These are phyloP conservation scores for Psilocybe mexicana DNA, from an alignment of 1,284 basidiomycete genomes.

Conservation along the genomic window DNA sequence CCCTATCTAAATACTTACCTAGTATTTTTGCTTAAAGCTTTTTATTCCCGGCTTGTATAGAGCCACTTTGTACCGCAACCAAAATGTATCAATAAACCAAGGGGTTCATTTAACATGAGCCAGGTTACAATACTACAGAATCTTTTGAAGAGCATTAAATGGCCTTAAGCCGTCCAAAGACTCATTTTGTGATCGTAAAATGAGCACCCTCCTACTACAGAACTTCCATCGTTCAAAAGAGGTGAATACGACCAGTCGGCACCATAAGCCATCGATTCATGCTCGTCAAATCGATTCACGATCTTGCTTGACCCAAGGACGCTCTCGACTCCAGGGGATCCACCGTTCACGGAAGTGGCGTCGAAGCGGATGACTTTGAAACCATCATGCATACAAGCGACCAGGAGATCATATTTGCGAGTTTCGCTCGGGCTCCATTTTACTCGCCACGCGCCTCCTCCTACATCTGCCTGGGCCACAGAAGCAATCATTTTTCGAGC, in stretches of 20 bases:
- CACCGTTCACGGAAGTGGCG: conserved; percentile 20
- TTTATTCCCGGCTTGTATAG: background rate
- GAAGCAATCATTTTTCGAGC: conserved; percentile 66
- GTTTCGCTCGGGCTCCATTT: conserved; percentile 86
- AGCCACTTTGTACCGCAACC: background rate
- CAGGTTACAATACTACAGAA: background rate
- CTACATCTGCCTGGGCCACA: conserved; percentile 66
- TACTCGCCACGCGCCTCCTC: conserved; percentile 94
- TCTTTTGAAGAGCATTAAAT: background rate
- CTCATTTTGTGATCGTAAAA: conserved; percentile 93
- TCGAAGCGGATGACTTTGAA: conserved; percentile 79
- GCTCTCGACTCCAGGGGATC: background rate
- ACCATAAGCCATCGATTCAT: conserved; percentile 90
- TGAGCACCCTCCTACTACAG: conserved; percentile 85
- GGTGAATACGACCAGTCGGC: conserved; percentile 83
- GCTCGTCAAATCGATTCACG: conserved; percentile 70
- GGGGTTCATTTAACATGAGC: background rate
- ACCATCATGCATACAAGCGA: conserved; percentile 97
- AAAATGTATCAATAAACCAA: background rate
- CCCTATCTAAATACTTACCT: background rate
- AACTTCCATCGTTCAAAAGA: conserved; percentile 33
- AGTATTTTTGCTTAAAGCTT: background rate
- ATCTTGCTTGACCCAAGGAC: conserved; percentile 37
- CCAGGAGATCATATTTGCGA: conserved; percentile 71
- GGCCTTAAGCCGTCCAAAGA: conserved; percentile 68